Conservation (phyloP, 208 protist genomes). For the Trypanosoma congolense region DNA sequence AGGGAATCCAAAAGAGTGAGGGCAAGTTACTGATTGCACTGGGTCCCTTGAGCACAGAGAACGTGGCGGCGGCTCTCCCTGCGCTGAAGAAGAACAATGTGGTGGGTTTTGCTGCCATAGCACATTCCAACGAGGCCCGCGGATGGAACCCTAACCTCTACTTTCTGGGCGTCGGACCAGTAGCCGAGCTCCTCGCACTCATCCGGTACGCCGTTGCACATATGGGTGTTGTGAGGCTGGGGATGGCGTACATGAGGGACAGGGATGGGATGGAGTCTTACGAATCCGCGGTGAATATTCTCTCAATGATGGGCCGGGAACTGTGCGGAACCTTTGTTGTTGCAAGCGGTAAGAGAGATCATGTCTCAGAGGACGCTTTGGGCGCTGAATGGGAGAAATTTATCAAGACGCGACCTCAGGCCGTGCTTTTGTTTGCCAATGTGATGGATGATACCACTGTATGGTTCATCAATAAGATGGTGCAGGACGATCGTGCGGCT, state of each 20-base stretch:
- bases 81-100: conserved; percentile 20
- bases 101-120: conserved; percentile 26
- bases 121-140: conserved; percentile 20
- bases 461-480: conserved; percentile 5
- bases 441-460: neutral
- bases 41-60: neutral
- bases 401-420: conserved; percentile 2
- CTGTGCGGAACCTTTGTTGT: conserved; percentile 10
- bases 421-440: conserved; percentile 7
- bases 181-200: conserved; percentile 31
- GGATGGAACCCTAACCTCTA: conserved; percentile 24
- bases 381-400: conserved; percentile 6
- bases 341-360: neutral
- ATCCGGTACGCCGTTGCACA: conserved; percentile 24
- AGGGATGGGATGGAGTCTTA: conserved; percentile 5
- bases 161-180: conserved; percentile 30
- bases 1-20: neutral
- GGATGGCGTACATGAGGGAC: conserved; percentile 17
- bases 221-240: conserved; percentile 25
- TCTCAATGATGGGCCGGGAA: conserved; percentile 6
- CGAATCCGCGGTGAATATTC: conserved; percentile 1
- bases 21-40: conserved; percentile 1
- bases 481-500: conserved; percentile 17
- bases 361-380: conserved; percentile 4
- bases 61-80: neutral